Evolutionary conservation across 148 eudicot species (phyloP).

Genomic region (Nepenthes gracilis): DNA sequence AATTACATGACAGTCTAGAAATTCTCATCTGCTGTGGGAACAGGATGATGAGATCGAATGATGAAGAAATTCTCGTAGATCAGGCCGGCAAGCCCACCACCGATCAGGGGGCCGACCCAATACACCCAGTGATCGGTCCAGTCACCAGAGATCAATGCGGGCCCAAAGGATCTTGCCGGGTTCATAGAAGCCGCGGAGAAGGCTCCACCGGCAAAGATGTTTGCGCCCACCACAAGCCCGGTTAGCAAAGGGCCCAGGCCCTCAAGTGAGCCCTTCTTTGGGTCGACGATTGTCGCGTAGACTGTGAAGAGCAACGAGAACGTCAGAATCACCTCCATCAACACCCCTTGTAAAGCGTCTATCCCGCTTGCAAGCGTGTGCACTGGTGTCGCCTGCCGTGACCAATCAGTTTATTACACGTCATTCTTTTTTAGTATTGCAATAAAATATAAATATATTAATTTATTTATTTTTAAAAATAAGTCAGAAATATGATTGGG

Average conservation of each 20-base stretch:
- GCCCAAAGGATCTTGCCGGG: slow-evolving; percentile 95
- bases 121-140: slow-evolving; percentile 93
- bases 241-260: slow-evolving; percentile 65
- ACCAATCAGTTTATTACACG: no score
- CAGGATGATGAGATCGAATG: slow-evolving; percentile 41
- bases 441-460: background rate
- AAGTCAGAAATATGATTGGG: background rate
- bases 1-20: no score
- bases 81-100: slow-evolving; percentile 82
- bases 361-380: slow-evolving; percentile 58
- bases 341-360: slow-evolving; percentile 50
- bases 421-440: no score
- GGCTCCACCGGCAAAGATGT: slow-evolving; percentile 77
- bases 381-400: slow-evolving; percentile 55
- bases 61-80: slow-evolving; percentile 76
- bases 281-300: slow-evolving; percentile 82
- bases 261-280: slow-evolving; percentile 68
- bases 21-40: slow-evolving; percentile 20
- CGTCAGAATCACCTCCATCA: slow-evolving; percentile 77
- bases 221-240: slow-evolving; percentile 88
- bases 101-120: slow-evolving; percentile 91
- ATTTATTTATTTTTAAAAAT: background rate
- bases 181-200: slow-evolving; percentile 93
- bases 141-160: slow-evolving; percentile 60
- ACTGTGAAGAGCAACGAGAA: slow-evolving; percentile 82